Evolutionary conservation across 768 basidiomycete species (phyloP).

Genomic region (Russula earlei): DNA sequence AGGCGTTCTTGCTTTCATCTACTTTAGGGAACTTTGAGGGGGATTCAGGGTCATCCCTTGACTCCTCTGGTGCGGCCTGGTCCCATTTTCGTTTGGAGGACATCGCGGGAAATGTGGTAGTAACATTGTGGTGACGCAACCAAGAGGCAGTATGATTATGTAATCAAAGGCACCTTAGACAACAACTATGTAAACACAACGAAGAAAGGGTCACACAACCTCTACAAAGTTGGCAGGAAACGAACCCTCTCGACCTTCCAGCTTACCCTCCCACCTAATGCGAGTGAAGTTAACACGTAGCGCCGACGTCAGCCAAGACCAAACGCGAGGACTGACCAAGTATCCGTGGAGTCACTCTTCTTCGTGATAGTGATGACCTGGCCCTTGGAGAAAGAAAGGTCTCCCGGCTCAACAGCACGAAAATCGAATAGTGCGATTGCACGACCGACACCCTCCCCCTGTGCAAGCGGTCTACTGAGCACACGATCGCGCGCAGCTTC

Average conservation of each 20-base stretch:
- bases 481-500: constrained; percentile 26
- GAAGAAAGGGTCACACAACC: constrained; percentile 29
- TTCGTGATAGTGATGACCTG: constrained; percentile 61
- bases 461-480: constrained; percentile 39
- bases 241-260: constrained; percentile 48
- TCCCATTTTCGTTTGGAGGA: constrained; percentile 82
- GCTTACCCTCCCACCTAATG: constrained; percentile 69
- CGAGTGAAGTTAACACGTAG: neutral
- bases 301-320: neutral
- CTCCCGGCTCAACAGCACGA: constrained; percentile 63
- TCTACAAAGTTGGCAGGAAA: constrained; percentile 87
- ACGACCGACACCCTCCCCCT: constrained; percentile 53
- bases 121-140: neutral
- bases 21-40: constrained; percentile 35
- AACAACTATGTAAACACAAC: no score
- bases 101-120: constrained; percentile 30
- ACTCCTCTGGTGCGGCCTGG: constrained; percentile 40
- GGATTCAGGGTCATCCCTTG: constrained; percentile 33
- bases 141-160: constrained; percentile 22
- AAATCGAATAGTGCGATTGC: constrained; percentile 72
- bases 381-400: constrained; percentile 67
- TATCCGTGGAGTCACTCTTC: constrained; percentile 62
- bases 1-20: constrained; percentile 53
- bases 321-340: constrained; percentile 44
- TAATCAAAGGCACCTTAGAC: no score